A percentile compares a stretch with the other conserved stretches of the same genome.
phyloP scores from a whole-genome alignment of 2,329 filamentous ascomycete genomes.

The Fusarium redolens region DNA sequence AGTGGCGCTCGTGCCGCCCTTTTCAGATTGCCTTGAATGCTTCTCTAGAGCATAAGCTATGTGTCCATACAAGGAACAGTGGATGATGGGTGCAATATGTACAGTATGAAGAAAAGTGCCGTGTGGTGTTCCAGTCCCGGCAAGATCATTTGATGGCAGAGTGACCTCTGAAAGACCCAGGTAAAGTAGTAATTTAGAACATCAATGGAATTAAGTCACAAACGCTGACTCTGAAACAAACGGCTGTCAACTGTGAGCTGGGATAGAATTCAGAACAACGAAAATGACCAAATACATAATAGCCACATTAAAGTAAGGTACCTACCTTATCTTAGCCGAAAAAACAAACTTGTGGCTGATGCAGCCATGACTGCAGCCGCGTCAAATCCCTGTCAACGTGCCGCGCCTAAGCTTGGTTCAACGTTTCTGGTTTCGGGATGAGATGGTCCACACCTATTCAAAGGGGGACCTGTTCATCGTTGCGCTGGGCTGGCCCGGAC shows the following conservation, averaged over 20 bases:
- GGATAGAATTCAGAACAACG: neutral
- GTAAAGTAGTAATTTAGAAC: neutral
- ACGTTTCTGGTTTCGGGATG: constrained; percentile 43
- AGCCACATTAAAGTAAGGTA: constrained; percentile 16
- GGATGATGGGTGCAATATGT: neutral
- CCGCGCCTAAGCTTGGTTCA: constrained; percentile 48
- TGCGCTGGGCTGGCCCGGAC: neutral
- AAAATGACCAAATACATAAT: neutral
- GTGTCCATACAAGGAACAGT: neutral
- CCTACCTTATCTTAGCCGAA: neutral
- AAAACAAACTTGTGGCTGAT: constrained; percentile 44
- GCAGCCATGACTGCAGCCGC: constrained; percentile 38
- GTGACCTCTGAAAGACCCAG: neutral
- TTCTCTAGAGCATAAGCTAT: neutral
- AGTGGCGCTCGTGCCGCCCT: neutral
- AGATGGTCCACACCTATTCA: constrained; percentile 31
- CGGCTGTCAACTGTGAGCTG: neutral
- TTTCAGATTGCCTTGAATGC: neutral
- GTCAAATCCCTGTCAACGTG: constrained; percentile 45
- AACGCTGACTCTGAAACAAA: neutral
- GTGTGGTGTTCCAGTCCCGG: neutral
- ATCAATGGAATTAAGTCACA: neutral
- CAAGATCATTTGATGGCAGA: neutral
- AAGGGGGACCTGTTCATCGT: constrained; percentile 9
- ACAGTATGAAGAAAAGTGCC: neutral